phyloP scores from a whole-genome alignment of 2,329 filamentous ascomycete species.

The Aspergillus fischeri region DNA sequence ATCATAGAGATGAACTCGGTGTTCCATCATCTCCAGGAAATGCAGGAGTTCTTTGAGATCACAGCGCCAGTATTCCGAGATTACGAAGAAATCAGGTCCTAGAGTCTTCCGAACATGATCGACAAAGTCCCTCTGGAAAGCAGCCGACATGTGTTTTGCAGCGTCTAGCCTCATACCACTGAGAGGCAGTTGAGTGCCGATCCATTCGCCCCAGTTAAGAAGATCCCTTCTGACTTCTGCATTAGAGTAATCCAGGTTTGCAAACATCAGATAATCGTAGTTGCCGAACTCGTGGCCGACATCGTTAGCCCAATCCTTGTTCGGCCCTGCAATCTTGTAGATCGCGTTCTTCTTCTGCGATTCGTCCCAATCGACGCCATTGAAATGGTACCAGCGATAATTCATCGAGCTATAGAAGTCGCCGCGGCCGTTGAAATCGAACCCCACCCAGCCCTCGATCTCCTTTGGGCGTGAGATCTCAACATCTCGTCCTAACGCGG shows the following conservation, averaged over 20 bases:
- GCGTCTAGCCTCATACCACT: conserved; percentile 68
- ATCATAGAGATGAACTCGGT: conserved; percentile 62
- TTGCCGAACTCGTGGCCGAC: conserved; percentile 65
- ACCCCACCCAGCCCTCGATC: conserved; percentile 66
- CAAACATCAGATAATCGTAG: conserved; percentile 67
- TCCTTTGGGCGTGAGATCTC: conserved; percentile 54
- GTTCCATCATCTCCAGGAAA: conserved; percentile 57
- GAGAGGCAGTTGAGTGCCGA: conserved; percentile 57
- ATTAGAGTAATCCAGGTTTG: conserved; percentile 63
- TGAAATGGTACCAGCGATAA: conserved; percentile 66
- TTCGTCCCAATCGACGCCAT: conserved; percentile 63
- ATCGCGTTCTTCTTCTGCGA: conserved; percentile 55
- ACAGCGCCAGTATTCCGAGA: conserved; percentile 67
- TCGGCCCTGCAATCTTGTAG: conserved; percentile 61
- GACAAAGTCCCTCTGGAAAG: conserved; percentile 65
- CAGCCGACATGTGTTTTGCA: conserved; percentile 65
- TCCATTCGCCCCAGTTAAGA: conserved; percentile 64
- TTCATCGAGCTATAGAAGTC: conserved; percentile 58
- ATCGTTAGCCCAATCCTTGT: conserved; percentile 60
- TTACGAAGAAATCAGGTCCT: conserved; percentile 57
- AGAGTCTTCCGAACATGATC: conserved; percentile 49
- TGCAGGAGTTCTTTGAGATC: conserved; percentile 52
- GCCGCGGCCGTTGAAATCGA: conserved; percentile 60
- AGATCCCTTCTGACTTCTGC: conserved; percentile 62
- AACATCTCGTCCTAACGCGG: conserved; percentile 48